These are phyloP conservation scores for Eucalyptus caleyi DNA, from an alignment of 345 rosid genomes.

Conservation along the genomic window DNA sequence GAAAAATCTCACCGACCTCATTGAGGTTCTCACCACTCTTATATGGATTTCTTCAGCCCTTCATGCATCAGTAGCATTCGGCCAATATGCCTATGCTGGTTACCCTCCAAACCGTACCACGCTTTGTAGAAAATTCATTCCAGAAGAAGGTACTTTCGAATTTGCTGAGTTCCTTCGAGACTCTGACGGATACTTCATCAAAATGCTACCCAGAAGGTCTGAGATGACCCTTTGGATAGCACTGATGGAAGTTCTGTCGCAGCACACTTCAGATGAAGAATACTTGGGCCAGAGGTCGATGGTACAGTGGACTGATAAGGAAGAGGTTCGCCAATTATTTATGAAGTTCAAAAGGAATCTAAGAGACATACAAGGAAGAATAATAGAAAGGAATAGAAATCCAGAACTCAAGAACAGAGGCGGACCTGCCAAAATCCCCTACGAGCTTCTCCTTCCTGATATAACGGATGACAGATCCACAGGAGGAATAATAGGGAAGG, in stretches of 20 bases:
- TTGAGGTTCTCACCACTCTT: constrained; percentile 33
- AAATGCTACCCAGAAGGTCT: constrained; percentile 39
- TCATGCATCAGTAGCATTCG: constrained; percentile 50
- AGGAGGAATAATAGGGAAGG: constrained; percentile 24
- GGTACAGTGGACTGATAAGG: constrained; percentile 19
- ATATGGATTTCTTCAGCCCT: constrained; percentile 52
- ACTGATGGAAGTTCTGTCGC: constrained; percentile 33
- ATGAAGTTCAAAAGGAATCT: constrained; percentile 22
- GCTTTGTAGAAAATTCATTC: constrained; percentile 27
- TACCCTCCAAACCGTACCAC: constrained; percentile 46
- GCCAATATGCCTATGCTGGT: constrained; percentile 45
- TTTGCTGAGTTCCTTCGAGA: constrained; percentile 17
- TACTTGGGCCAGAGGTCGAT: constrained; percentile 37
- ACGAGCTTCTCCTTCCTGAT: constrained; percentile 27
- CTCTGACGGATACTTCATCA: constrained; percentile 25
- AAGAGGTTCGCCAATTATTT: constrained; percentile 12
- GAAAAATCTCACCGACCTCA: constrained; percentile 13
- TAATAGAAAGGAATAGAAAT: constrained; percentile 23
- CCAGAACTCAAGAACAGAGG: constrained; percentile 30
- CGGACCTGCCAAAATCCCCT: constrained; percentile 39
- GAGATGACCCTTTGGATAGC: constrained; percentile 26
- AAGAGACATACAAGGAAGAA: constrained; percentile 17
- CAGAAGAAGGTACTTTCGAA: constrained; percentile 31
- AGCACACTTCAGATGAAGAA: constrained; percentile 33
- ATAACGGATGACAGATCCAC: constrained; percentile 2